Evolutionary conservation across 768 basidiomycete species (phyloP), one percentile per base, ranked within the genome.

Genomic region (Pisolithus orientalis): DNA sequence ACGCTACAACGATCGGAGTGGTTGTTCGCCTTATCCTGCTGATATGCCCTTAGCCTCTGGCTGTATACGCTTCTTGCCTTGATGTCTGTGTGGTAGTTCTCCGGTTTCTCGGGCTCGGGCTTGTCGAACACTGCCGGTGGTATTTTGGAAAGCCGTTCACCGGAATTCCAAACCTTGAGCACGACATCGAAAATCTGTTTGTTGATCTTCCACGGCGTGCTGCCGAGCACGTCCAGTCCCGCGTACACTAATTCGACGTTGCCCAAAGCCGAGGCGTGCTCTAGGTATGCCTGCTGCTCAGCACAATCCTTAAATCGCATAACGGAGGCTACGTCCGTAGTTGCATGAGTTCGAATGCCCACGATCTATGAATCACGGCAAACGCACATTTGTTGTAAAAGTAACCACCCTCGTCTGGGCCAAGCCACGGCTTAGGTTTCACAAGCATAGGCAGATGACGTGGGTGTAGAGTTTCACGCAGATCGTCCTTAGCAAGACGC

Each of bases 361-460:
- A 16, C 27, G 21, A 42, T 25, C 37, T 10, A 39, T 16, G 10
- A 50, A 17, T 28, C 24, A 40, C 3, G 14, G 5, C 42, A 5
- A 70, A 70, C 83, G 47, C 61, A 90, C 90, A 80, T 56, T 76
- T 80, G 63, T 85, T 90, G 59, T 83, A 81, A 24, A 95, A 69
- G 64, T 97, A 97, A 1, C 86, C 90, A 4, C 96, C 95, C 43
- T 85, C 72, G 50, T 87, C 79, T 56, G 83, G 77, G 52, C 75
- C 73, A 2, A 88, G 62, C 95, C 94, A 98, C 0, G 91, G 90
- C 57, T 84, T 85, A 2, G 95, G 95, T 55, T 84, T 83, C 25
- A 94, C 79, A 6, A 99, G 77, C 96, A 98, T 99, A 8, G 95
- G 95, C 24, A 99, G 76, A 67, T 95, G 90, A 2, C 94, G 89